These are phyloP conservation scores for Jaltomata sinuosa DNA, from an alignment of 257 asterid genomes.

Conservation along the genomic window DNA sequence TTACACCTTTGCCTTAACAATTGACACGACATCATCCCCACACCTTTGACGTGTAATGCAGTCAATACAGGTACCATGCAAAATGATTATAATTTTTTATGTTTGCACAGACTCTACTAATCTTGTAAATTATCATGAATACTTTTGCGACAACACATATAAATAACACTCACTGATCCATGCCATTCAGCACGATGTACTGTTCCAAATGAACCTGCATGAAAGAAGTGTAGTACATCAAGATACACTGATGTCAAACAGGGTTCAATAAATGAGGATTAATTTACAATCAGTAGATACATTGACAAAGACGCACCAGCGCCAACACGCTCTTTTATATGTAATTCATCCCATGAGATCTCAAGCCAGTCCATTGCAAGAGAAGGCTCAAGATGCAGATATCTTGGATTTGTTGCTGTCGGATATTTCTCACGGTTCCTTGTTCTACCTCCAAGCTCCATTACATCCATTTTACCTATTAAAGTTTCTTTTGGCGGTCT, in stretches of 20 bases:
- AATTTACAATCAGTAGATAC: neutral
- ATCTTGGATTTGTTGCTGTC: slow-evolving; percentile 48
- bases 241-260: neutral
- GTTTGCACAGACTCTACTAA: neutral
- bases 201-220: slow-evolving; percentile 92
- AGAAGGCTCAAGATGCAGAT: slow-evolving; percentile 72
- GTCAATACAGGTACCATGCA: neutral
- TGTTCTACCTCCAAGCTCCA: slow-evolving; percentile 29
- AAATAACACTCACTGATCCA: slow-evolving; percentile 68
- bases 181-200: slow-evolving; percentile 99
- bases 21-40: neutral
- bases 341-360: slow-evolving; percentile 93
- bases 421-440: slow-evolving; percentile 24
- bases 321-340: slow-evolving; percentile 86
- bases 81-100: neutral
- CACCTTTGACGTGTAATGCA: neutral
- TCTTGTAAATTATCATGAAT: neutral
- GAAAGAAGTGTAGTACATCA: neutral
- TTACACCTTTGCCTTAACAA: neutral
- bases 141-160: neutral
- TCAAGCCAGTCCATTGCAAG: slow-evolving; percentile 99
- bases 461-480: slow-evolving; percentile 23
- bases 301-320: slow-evolving; percentile 48
- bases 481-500: slow-evolving; percentile 36
- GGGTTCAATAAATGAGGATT: neutral